phyloP scores from a whole-genome alignment of 805 yeast genomes.

The Kazachstania taianensis region DNA sequence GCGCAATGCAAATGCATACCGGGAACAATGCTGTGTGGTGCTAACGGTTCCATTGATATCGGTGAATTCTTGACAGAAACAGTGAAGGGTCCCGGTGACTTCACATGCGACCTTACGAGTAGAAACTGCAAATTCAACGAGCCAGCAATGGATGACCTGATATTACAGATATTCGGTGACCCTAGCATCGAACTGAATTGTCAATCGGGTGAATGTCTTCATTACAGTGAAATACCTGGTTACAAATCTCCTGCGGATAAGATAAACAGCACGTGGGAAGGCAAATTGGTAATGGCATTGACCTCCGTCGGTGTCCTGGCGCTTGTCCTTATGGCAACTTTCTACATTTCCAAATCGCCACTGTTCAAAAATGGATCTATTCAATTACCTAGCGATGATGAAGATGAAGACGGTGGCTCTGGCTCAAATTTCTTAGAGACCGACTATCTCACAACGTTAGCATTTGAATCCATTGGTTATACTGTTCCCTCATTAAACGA shows the following conservation, averaged over 20 bases:
- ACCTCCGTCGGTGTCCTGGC: constrained; percentile 33
- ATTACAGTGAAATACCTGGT: constrained; percentile 88
- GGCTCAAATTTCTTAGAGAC: constrained; percentile 41
- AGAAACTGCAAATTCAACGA: constrained; percentile 74
- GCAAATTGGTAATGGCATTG: constrained; percentile 35
- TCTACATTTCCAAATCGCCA: constrained; percentile 50
- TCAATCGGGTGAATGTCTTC: constrained; percentile 83
- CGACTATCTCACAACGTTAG: constrained; percentile 54
- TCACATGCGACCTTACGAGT: constrained; percentile 59
- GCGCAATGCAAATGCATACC: constrained; percentile 88
- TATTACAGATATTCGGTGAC: constrained; percentile 89
- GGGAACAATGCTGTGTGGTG: constrained; percentile 88
- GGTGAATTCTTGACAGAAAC: constrained; percentile 87
- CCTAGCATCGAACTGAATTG: constrained; percentile 76
- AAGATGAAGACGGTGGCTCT: constrained; percentile 23
- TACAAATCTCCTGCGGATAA: constrained; percentile 51
- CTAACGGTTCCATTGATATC: constrained; percentile 86
- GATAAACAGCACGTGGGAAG: constrained; percentile 22
- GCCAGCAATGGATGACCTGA: constrained; percentile 92
- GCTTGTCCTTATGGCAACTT: constrained; percentile 24
- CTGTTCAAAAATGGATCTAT: constrained; percentile 35
- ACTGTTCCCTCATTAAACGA: constrained; percentile 8
- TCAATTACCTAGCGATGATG: constrained; percentile 18
- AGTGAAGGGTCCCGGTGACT: constrained; percentile 88
- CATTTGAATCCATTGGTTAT: constrained; percentile 68